Percentiles rank a stretch among this genome's conserved stretches.
These are phyloP conservation scores for Phytophthora sp. DNA, from an alignment of 352 stramenopile species.

Conservation along the genomic window DNA sequence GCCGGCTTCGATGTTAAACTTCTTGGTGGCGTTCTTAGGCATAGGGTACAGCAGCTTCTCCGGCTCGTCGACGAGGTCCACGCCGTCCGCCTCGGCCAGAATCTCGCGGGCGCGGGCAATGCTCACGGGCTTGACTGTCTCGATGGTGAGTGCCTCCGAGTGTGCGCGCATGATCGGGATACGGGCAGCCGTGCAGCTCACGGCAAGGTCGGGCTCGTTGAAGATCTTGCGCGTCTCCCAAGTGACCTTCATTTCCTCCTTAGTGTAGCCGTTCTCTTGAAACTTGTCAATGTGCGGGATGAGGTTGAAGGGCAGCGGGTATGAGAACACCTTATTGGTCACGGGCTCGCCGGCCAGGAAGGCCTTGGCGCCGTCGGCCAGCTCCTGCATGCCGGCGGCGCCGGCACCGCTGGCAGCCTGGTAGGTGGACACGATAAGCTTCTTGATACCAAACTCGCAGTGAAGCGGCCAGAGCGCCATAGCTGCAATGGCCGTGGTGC, in stretches of 20 bases:
- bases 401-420: conserved; percentile 93
- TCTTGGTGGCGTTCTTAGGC: conserved; percentile 96
- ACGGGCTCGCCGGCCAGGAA: conserved; percentile 76
- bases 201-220: conserved; percentile 75
- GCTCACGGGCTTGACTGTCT: conserved; percentile 92
- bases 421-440: conserved; percentile 96
- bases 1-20: conserved; percentile 98
- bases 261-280: conserved; percentile 98
- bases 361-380: conserved; percentile 88
- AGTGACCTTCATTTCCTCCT: conserved; percentile 99
- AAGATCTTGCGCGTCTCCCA: conserved; percentile 99
- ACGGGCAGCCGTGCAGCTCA: conserved; percentile 95
- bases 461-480: conserved; percentile 98
- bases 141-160: conserved; percentile 96
- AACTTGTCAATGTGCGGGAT: conserved; percentile 99
- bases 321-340: conserved; percentile 95
- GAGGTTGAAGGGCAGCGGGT: conserved; percentile 98
- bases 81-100: conserved; percentile 88
- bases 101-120: conserved; percentile 84
- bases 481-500: conserved; percentile 97
- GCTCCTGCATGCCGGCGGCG: conserved; percentile 94
- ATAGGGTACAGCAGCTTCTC: conserved; percentile 94
- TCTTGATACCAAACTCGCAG: conserved; percentile 96
- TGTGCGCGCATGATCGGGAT: conserved; percentile 98
- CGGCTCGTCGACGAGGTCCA: conserved; percentile 94